Evolutionary conservation across 1,284 basidiomycete genomes (phyloP), one percentile per base, ranked within the genome.

Genomic region (Cutaneotrichosporon mucoides): DNA sequence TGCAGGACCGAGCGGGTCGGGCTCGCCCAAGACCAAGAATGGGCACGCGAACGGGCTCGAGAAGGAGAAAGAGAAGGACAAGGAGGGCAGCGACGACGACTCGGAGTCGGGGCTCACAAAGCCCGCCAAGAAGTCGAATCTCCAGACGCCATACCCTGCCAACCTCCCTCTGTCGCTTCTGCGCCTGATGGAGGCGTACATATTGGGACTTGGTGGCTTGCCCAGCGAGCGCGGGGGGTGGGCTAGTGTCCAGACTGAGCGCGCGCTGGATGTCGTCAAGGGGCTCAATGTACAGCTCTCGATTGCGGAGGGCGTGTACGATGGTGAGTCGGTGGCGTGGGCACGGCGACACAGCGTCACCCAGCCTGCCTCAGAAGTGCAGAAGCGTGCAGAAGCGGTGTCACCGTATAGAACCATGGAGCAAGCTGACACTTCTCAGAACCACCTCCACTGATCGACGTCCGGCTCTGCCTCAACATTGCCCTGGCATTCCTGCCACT

Each of bases 161-260:
- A 77, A 77, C 60, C 57, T 79, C 34, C 75, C 76, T 2, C 64
- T 78, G 8, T 67, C 73, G 2, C 59, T 79, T 13, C 64, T 79
- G 13, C 68, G 71, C 42, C 60, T 79, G 6, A 71, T 76, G 59
- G 77, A 79, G 53, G 67, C 66, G 43, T 78, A 78, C 60, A 68
- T 76, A 37, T 56, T 70, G 2, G 75, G 73, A 12, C 55, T 77
- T 45, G 67, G 69, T 8, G 61, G 68, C 2, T 60, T 73, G 12
- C 56, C 67, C 2, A 13, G 34, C 1, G 66, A 67, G 3, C 57
- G 65, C 11, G 71, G 71, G 13, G 75, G 75, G 7, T 78, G 76
- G 76, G 65, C 57, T 6, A 65, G 69, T 4, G 59, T 72, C 24
- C 75, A 75, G 64, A 59, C 71, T 2, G 73, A 77, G 52, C 67